Evolutionary conservation across 2,329 filamentous ascomycete species (phyloP).

Genomic region (Fusarium decemcellulare): DNA sequence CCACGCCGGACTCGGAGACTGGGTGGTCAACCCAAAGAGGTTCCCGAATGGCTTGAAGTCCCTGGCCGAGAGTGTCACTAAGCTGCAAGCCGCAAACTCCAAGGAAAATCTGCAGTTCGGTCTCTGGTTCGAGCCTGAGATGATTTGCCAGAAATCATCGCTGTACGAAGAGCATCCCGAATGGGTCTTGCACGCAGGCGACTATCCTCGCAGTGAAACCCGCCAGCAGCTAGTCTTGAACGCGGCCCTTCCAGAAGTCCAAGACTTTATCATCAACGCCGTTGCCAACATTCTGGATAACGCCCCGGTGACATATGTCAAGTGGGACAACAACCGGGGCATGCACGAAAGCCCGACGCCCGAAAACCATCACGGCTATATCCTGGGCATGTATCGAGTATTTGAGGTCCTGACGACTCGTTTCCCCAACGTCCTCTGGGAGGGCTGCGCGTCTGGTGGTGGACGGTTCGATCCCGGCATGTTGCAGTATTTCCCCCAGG

Average conservation of each 20-base stretch:
- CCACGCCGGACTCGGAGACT: conserved; percentile 73
- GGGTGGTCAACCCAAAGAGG: conserved; percentile 69
- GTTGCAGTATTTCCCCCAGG: conserved; percentile 75
- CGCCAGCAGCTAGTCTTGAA: conserved; percentile 75
- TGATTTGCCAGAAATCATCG: conserved; percentile 74
- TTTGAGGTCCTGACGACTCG: conserved; percentile 71
- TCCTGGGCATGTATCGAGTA: conserved; percentile 74
- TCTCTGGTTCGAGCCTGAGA: conserved; percentile 78
- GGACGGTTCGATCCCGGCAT: conserved; percentile 75
- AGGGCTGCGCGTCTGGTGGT: conserved; percentile 76
- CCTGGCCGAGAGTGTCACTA: conserved; percentile 66
- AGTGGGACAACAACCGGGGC: conserved; percentile 78
- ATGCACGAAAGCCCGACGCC: conserved; percentile 72
- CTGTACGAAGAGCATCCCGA: conserved; percentile 75
- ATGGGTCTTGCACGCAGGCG: conserved; percentile 72
- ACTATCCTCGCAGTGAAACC: conserved; percentile 68
- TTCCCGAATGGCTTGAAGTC: conserved; percentile 71
- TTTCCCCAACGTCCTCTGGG: conserved; percentile 75
- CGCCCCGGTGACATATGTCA: conserved; percentile 71
- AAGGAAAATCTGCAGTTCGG: conserved; percentile 69
- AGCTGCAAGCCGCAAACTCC: conserved; percentile 62
- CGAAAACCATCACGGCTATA: conserved; percentile 69
- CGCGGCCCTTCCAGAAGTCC: conserved; percentile 71
- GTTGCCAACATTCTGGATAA: conserved; percentile 68
- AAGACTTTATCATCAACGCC: conserved; percentile 71